Base-by-base conservation (phyloP, 140 eudicot genomes). In the Erigeron philadelphicus region DNA sequence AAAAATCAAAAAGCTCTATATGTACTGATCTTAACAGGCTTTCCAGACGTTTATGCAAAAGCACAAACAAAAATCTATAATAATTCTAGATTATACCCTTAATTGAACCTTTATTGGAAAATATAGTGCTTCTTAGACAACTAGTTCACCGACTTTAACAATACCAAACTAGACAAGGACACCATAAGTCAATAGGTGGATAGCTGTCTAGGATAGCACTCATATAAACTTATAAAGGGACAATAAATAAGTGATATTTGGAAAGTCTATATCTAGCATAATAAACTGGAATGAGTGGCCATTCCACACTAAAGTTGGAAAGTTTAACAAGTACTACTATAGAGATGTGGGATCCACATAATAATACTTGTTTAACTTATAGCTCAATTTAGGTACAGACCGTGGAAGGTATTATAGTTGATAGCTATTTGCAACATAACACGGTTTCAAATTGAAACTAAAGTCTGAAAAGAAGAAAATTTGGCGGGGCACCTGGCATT, bases 191-290 rank as follows among this genome's bases (percentile, higher is more conserved):
- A 62, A 48, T 43, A 38, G 69, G 52, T 72, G 77, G 81, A 66
- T 17, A 35, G 65, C 15, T 77, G 76, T 70, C 62, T 77, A 64
- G 67, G 72, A 63, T 48, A 31, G 76, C 76, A 77, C 73, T 46
- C 53, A 17, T 17, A 57, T 61, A 41, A 55, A 12, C 53, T 12
- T 17, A 57, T 61, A 41, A 55, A 12, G 21, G 35, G 18, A 53
- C 3, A 53, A 53, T 53, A 15, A 53, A 9, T 35, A 1, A 8
- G 15, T 3, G 47, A 47, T 65, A 46, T 42, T 58, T 25, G 47
- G 54, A 45, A 52, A 49, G 16, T 68, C 42, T 19, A 64, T 50
- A 41, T 42, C 41, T 11, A 43, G 70, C 45, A 31, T 57, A 44
- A 40, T 16, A 64, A 70, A 49, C 11, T 66, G 62, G 59, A 61